A percentile compares a stretch with the other conserved stretches of the same genome.
phyloP scores from a whole-genome alignment of 129 eudicot genomes.

The Erigeron canadensis region DNA sequence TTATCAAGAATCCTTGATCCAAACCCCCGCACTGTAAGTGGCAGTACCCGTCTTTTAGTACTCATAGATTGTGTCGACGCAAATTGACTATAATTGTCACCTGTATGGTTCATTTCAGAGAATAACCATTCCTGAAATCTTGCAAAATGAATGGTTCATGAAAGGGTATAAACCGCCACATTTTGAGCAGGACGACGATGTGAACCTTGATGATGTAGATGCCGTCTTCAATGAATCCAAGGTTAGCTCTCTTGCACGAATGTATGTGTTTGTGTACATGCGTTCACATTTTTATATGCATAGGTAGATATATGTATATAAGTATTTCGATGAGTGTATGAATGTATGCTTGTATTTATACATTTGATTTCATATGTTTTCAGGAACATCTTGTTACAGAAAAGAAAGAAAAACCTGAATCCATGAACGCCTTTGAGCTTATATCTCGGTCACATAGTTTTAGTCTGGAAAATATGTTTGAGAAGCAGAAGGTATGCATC shows the following conservation, averaged over 20 bases:
- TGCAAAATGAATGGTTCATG: conserved; percentile 81
- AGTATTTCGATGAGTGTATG: background rate
- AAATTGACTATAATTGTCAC: background rate
- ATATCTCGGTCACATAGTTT: conserved; percentile 80
- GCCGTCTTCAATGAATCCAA: conserved; percentile 74
- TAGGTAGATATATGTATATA: too few species aligned
- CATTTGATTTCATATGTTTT: conserved; percentile 14
- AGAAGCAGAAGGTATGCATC: conserved; percentile 67
- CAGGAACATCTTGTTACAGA: conserved; percentile 89
- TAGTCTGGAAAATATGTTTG: conserved; percentile 79
- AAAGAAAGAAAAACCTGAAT: conserved; percentile 87
- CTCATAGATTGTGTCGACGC: background rate
- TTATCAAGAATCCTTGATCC: conserved; percentile 77
- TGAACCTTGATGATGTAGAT: conserved; percentile 84
- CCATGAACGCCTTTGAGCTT: conserved; percentile 94
- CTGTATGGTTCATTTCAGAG: conserved; percentile 45
- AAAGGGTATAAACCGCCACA: conserved; percentile 75
- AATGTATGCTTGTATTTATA: too few species aligned
- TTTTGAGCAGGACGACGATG: conserved; percentile 70
- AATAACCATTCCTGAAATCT: conserved; percentile 65
- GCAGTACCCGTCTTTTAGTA: conserved; percentile 1
- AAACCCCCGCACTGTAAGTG: conserved; percentile 73
- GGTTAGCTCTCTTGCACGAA: conserved; percentile 37
- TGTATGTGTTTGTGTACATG: conserved; percentile 1
- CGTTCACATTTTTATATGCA: too few species aligned